phyloP scores from a whole-genome alignment of 805 yeast genomes.

The Lachancea waltii region DNA sequence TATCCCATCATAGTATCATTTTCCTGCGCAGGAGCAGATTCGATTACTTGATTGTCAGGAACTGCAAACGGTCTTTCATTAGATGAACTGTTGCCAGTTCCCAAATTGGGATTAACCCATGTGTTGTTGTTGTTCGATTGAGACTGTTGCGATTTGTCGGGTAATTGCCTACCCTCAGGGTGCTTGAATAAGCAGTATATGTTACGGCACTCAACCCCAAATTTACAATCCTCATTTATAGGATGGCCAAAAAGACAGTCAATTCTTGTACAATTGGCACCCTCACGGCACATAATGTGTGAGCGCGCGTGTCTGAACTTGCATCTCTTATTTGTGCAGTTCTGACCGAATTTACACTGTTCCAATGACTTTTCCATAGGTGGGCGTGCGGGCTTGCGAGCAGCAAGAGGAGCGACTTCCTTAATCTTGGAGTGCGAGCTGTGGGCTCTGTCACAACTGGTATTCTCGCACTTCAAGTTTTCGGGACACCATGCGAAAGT shows the following conservation, averaged over 20 bases:
- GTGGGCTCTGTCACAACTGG: slow-evolving; percentile 67
- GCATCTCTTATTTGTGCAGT: slow-evolving; percentile 74
- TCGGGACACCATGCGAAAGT: slow-evolving; percentile 70
- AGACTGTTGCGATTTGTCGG: slow-evolving; percentile 31
- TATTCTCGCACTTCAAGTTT: slow-evolving; percentile 57
- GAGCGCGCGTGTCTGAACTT: slow-evolving; percentile 80
- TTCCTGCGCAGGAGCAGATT: slow-evolving; percentile 52
- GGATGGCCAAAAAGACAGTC: slow-evolving; percentile 87
- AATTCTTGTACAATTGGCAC: slow-evolving; percentile 65
- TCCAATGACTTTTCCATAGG: slow-evolving; percentile 53
- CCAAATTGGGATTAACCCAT: slow-evolving; percentile 21
- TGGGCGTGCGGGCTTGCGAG: slow-evolving; percentile 18
- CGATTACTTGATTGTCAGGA: slow-evolving; percentile 66
- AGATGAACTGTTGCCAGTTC: slow-evolving; percentile 34
- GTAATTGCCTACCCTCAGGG: slow-evolving; percentile 62
- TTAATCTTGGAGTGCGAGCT: slow-evolving; percentile 60
- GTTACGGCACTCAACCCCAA: slow-evolving; percentile 69
- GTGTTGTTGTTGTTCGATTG: slow-evolving; percentile 25
- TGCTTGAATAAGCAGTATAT: slow-evolving; percentile 67
- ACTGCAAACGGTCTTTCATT: slow-evolving; percentile 69
- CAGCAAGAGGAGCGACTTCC: slow-evolving; percentile 30
- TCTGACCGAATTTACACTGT: slow-evolving; percentile 72
- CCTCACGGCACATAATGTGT: slow-evolving; percentile 72
- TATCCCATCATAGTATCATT: slow-evolving; percentile 23
- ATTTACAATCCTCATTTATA: slow-evolving; percentile 69